Conservation (phyloP, 305 asterid genomes). For the Solanum chacoense region DNA sequence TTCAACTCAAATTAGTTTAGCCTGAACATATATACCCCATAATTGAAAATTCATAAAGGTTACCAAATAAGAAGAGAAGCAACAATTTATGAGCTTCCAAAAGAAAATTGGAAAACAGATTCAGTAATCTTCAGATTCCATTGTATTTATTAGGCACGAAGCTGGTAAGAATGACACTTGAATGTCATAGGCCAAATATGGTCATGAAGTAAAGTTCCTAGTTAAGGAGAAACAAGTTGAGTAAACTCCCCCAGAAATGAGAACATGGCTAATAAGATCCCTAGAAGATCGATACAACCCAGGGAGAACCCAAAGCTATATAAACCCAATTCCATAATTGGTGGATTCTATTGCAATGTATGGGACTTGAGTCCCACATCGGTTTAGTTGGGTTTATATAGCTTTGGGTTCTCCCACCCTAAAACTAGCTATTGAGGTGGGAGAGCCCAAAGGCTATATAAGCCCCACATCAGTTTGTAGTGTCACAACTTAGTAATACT, state of each 20-base stretch:
- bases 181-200: not conserved
- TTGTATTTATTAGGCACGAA: not conserved
- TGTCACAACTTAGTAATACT: too few relatives aligned
- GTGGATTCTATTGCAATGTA: not conserved
- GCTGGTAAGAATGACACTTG: not conserved
- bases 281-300: not conserved
- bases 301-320: not conserved
- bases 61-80: not conserved
- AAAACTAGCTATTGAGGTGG: not conserved
- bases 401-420: not conserved
- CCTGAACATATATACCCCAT: not conserved
- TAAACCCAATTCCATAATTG: not conserved
- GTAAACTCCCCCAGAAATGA: not conserved
- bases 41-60: not conserved
- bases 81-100: not conserved
- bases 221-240: not conserved
- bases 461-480: not conserved
- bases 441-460: not conserved
- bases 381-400: not conserved
- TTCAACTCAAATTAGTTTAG: not conserved
- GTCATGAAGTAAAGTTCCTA: not conserved
- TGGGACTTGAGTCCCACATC: not conserved
- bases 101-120: not conserved
- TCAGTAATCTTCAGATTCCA: not conserved
- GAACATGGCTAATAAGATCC: not conserved